A percentile compares a stretch with the other conserved stretches of the same genome.
Evolutionary conservation across 345 rosid species (phyloP).

Genomic region (Heritiera littoralis): DNA sequence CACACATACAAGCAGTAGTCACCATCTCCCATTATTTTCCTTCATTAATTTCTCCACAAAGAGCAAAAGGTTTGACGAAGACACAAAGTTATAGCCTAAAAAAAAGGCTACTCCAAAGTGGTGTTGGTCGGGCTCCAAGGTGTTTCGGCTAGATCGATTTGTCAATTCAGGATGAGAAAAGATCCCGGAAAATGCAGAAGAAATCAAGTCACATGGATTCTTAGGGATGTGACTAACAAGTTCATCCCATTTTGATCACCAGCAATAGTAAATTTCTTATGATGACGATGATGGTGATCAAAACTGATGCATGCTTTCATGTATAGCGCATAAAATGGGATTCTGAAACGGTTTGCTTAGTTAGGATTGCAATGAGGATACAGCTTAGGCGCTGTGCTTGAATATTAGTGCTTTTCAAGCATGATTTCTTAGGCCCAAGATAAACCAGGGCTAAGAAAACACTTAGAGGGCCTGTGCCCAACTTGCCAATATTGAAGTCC

Average conservation of each 20-base stretch:
- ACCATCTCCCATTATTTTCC: constrained; percentile 13
- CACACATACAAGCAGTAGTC: not conserved
- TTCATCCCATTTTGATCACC: not conserved
- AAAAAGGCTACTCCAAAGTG: not conserved
- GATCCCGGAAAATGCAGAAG: not conserved
- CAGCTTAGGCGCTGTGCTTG: not conserved
- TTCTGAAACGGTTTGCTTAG: not conserved
- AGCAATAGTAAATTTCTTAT: not conserved
- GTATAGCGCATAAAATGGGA: not conserved
- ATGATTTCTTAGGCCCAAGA: not conserved
- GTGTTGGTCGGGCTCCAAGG: constrained; percentile 4
- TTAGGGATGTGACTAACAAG: constrained; percentile 8
- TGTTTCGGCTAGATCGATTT: not conserved
- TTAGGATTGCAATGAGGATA: not conserved
- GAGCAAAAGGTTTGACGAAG: constrained; percentile 1
- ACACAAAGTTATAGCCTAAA: constrained; percentile 8
- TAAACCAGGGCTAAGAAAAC: too few relatives aligned
- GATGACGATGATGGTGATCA: too few relatives aligned
- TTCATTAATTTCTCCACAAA: constrained; percentile 7
- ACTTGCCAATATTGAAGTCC: too few relatives aligned
- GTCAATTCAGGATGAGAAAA: constrained; percentile 6
- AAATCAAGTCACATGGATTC: not conserved
- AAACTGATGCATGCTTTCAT: too few relatives aligned
- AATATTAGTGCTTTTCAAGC: not conserved
- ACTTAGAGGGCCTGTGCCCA: too few relatives aligned